Base-by-base conservation (phyloP, 176 grass and related monocot species). In the Olyra latifolia region DNA sequence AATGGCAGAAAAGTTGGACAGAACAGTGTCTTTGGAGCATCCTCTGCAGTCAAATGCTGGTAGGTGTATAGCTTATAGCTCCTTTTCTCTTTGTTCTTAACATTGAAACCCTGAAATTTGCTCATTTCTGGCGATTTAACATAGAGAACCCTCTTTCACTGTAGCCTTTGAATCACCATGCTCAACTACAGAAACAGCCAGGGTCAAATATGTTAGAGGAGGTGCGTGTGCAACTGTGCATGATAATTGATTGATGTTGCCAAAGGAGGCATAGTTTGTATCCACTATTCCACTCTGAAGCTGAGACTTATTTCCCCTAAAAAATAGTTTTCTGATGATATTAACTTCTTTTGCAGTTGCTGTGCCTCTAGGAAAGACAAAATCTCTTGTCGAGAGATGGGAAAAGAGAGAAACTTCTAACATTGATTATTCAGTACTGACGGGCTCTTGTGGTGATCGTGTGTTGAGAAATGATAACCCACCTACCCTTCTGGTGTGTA, bases 181-280 rank as follows among this genome's bases (percentile, higher is more conserved):
- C 76, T 95, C 92, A 30, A 93, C 80, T 35, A 83, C 83, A 70
- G 90, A 89, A 83, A 77, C 66, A 58, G 52, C 63, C 24, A 81
- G 61, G 55, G 90, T 95, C 35, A 95, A 93, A 88, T 95, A 93
- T 91, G 96, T 95, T 66, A 93, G 90, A 84, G 96, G 96, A 93
- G 96, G 96, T 99, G 56, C 1, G 80, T 88, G 62, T 57, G n/a
- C n/a, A n/a, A n/a, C n/a, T n/a, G n/a, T n/a, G 45, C 15, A 81
- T 69, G 20, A 22, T 70, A 62, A 76, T 12, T 80, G 66, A 60
- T 90, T 35, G n/a, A n/a, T n/a, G 65, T 29, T 84, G 41, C 60
- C 53, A 46, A 65, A 56, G 27, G 45, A 56, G 27, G 45, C 8
- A 66, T 35, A 82, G 16, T 67, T 23, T 62, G 40, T 68, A 49